Conservation (phyloP, 345 rosid genomes). For the Fremontodendron californicum region DNA sequence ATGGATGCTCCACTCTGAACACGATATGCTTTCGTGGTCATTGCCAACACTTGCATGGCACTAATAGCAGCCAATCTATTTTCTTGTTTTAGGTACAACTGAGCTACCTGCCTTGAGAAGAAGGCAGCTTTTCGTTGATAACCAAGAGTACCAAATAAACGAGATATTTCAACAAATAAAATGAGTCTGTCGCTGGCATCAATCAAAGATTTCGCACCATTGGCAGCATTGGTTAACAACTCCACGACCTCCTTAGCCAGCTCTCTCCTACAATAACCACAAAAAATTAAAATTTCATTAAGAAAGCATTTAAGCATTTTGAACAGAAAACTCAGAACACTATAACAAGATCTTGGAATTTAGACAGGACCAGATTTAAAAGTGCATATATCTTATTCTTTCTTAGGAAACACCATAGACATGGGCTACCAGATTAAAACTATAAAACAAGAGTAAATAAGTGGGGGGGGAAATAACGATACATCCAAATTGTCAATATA, state of each 20-base stretch:
- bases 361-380: neutral
- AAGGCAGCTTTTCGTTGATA: constrained; percentile 96
- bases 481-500: neutral
- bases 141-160: constrained; percentile 85
- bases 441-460: neutral
- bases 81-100: constrained; percentile 89
- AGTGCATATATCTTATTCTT: neutral
- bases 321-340: neutral
- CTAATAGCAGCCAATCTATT: constrained; percentile 87
- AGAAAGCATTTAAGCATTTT: neutral
- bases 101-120: constrained; percentile 98
- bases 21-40: constrained; percentile 91
- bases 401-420: neutral
- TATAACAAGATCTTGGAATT: neutral
- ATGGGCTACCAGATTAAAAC: neutral
- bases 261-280: constrained; percentile 59
- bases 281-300: neutral
- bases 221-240: constrained; percentile 83
- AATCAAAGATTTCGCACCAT: constrained; percentile 93
- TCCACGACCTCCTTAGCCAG: constrained; percentile 89
- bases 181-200: constrained; percentile 91
- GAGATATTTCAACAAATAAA: constrained; percentile 86
- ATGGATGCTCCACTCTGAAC: constrained; percentile 84
- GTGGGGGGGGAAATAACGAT: neutral
- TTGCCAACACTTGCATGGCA: constrained; percentile 92